Evolutionary conservation across 805 yeast species (phyloP), one percentile per base, ranked within the genome.

Genomic region (Kluyveromyces lactis): DNA sequence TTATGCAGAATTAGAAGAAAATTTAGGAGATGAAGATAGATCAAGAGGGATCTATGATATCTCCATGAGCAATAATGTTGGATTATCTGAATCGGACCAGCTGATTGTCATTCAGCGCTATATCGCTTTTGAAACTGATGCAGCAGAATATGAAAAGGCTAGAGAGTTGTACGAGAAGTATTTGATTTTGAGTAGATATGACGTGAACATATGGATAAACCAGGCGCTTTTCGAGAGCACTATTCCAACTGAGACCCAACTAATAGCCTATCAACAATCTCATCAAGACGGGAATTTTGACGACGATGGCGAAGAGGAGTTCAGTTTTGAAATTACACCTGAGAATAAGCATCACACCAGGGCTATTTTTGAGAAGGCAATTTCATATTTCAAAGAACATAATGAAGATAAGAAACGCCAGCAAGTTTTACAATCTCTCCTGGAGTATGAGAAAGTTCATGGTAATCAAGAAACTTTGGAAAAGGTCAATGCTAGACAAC

Each of bases 181-280:
- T 17, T 46, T 76, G 11, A 52, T 47, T 4, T 33, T 50, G 18
- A 58, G 65, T 4, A 52, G 54, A 4, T 47, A 53, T 27, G 51
- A 64, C 3, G 62, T 71, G 3, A 56, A 63, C 18, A 51, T 64
- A 2, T 82, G 92, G 86, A 70, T 82, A 11, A 67, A 77, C 18
- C 71, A 67, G 50, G 95, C 95, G 2, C 59, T 76, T 46, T 81
- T 83, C 56, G 95, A 86, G 55, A 64, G 81, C 2, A 66, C 79
- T 1, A 69, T 79, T 1, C 86, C 86, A 6, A 69, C 79, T 1
- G 66, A 67, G 1, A 66, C 62, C 11, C 62, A 56, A 33, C 33
- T 52, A n/a, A 9, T 16, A 33, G 34, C 31, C 31, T 45, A 47
- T 33, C 51, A 40, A 40, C 53, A 42, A 37, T 46, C 42, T n/a